phyloP scores from a whole-genome alignment of 129 eudicot species.

The Rutidosis leptorrhynchoides region DNA sequence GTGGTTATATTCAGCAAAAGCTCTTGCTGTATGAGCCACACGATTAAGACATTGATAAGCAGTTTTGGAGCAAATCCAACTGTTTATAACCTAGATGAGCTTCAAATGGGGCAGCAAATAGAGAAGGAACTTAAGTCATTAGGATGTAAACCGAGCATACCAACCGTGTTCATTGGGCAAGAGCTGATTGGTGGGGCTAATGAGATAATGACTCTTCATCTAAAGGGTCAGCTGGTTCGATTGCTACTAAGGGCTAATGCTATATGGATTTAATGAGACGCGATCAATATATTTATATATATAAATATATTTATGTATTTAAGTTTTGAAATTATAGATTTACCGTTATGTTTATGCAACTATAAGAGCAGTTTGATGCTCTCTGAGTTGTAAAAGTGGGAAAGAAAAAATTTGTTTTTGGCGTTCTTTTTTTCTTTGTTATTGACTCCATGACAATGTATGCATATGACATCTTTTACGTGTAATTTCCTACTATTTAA shows the following conservation, averaged over 20 bases:
- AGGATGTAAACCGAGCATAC: conserved; percentile 53
- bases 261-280: conserved; percentile 57
- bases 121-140: conserved; percentile 49
- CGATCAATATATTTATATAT: too few species aligned
- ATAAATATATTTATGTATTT: too few species aligned
- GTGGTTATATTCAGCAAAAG: conserved; percentile 69
- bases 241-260: conserved; percentile 70
- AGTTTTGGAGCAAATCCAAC: conserved; percentile 71
- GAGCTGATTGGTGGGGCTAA: conserved; percentile 68
- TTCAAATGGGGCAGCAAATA: conserved; percentile 48
- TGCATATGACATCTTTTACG: too few species aligned
- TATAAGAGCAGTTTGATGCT: too few species aligned
- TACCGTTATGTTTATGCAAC: too few species aligned
- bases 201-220: conserved; percentile 72
- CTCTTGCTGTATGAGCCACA: conserved; percentile 64
- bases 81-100: conserved; percentile 63
- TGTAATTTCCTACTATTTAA: too few species aligned
- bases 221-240: conserved; percentile 60
- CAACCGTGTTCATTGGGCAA: conserved; percentile 64
- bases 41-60: conserved; percentile 58
- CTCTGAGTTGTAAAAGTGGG: too few species aligned
- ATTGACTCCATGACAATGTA: too few species aligned
- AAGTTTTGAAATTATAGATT: too few species aligned
- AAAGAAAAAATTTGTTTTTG: too few species aligned
- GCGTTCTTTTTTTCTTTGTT: too few species aligned